Evolutionary conservation across 495 filamentous ascomycete genomes (phyloP), one percentile per base, ranked within the genome.

Genomic region (Corynascus novoguineensis): DNA sequence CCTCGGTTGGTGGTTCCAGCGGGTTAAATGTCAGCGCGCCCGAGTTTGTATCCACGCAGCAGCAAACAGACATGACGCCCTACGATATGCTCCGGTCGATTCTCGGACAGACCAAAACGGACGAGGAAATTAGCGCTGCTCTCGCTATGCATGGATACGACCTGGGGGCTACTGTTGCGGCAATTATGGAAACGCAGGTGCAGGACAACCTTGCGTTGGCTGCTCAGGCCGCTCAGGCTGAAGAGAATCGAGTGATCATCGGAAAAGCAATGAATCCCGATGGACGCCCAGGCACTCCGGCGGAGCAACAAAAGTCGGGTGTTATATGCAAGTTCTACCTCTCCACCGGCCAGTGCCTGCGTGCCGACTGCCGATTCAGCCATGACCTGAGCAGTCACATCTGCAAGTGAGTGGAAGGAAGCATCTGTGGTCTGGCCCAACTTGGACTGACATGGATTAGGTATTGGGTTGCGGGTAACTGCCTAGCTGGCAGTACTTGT

Each of bases 1-100:
- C 90, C 11, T 82, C 84, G 4, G 79, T 81, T 21, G 83, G 83
- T 3, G 76, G 78, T 38, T 81, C 80, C 42, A 82, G 81, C 53
- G 87, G 82, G 22, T 77, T 86, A 28, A 85, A 89, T 59, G 88
- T 86, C 53, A 86, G 85, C 19, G 87, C 86, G 8, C 86, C 90
- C 15, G 84, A 92, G 54, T 95, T 89, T 64, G 68, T 68, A 57
- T 83, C 88, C 27, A 82, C 65, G 85, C 32, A 57, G 48, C 82
- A 87, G 57, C 84, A 87, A 60, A 77, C 75, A 59, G 91, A 97
- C 64, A 99, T 99, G 95, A 93, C 89, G 50, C 92, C 95, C 3
- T 95, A 96, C 75, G 95, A 99, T 70, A 99, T 99, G 79, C 77
- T 99, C 41, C 87, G 95, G 48, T 96, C 92, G 11, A 93, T 99